phyloP scores from a whole-genome alignment of 2,329 filamentous ascomycete species.

The Periconia macrospinosa region DNA sequence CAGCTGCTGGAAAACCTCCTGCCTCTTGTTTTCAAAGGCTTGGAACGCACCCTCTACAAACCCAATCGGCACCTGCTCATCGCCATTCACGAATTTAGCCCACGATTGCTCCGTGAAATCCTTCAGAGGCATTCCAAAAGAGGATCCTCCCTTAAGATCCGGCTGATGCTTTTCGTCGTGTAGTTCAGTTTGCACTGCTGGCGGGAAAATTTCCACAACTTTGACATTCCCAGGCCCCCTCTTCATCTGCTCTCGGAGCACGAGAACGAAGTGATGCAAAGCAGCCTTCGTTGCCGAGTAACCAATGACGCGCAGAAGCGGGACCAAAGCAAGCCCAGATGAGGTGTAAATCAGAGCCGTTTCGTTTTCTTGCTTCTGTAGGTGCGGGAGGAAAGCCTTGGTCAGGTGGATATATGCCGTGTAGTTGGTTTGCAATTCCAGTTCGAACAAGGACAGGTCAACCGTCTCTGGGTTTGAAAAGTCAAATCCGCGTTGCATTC shows the following conservation, averaged over 20 bases:
- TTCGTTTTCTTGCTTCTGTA: constrained; percentile 49
- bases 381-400: constrained; percentile 53
- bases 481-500: constrained; percentile 55
- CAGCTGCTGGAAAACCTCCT: constrained; percentile 42
- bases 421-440: constrained; percentile 57
- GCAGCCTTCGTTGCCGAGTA: constrained; percentile 61
- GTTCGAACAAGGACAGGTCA: constrained; percentile 46
- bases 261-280: constrained; percentile 57
- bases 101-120: constrained; percentile 57
- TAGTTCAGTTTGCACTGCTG: constrained; percentile 60
- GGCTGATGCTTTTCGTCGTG: constrained; percentile 59
- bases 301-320: constrained; percentile 51
- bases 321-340: constrained; percentile 54
- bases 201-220: constrained; percentile 59
- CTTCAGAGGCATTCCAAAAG: constrained; percentile 58
- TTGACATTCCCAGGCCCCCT: constrained; percentile 51
- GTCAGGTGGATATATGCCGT: constrained; percentile 53
- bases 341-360: constrained; percentile 53
- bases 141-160: constrained; percentile 52
- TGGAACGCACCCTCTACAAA: constrained; percentile 46
- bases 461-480: constrained; percentile 53
- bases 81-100: constrained; percentile 47
- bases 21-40: constrained; percentile 52
- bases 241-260: constrained; percentile 54
- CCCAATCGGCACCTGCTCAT: constrained; percentile 57